Evolutionary conservation across 2,329 filamentous ascomycete species (phyloP).

Genomic region (Diaporthe capsici): DNA sequence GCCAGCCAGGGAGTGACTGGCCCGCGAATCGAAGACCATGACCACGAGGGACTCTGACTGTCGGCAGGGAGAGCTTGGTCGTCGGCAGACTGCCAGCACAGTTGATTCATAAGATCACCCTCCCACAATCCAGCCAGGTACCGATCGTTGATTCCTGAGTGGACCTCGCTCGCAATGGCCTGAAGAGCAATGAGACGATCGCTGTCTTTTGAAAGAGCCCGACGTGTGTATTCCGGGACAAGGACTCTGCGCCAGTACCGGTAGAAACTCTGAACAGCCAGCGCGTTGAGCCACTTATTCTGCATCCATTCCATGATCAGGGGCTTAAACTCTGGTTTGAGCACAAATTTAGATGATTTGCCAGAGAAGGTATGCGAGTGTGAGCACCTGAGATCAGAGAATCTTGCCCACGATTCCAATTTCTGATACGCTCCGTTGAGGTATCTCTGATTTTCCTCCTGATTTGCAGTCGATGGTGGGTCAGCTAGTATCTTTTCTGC

Average conservation of each 20-base stretch:
- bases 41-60: constrained; percentile 2
- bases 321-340: too few species aligned
- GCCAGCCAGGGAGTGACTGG: not conserved
- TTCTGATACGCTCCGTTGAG: too few species aligned
- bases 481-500: too few species aligned
- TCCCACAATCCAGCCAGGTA: not conserved
- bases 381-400: too few species aligned
- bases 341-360: too few species aligned
- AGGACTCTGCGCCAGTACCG: not conserved
- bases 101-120: not conserved
- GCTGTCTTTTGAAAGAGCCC: not conserved
- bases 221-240: not conserved
- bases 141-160: not conserved
- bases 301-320: too few species aligned
- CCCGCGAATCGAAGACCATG: not conserved
- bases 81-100: not conserved
- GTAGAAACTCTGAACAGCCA: not conserved
- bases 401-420: too few species aligned
- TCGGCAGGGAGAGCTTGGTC: not conserved
- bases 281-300: not conserved
- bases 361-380: too few species aligned
- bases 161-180: not conserved
- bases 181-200: constrained; percentile 1
- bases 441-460: too few species aligned
- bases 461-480: too few species aligned